A percentile compares a stretch with the other conserved stretches of the same genome.
Evolutionary conservation across 2,329 filamentous ascomycete species (phyloP).

Genomic region (Pestalotiopsis fici): DNA sequence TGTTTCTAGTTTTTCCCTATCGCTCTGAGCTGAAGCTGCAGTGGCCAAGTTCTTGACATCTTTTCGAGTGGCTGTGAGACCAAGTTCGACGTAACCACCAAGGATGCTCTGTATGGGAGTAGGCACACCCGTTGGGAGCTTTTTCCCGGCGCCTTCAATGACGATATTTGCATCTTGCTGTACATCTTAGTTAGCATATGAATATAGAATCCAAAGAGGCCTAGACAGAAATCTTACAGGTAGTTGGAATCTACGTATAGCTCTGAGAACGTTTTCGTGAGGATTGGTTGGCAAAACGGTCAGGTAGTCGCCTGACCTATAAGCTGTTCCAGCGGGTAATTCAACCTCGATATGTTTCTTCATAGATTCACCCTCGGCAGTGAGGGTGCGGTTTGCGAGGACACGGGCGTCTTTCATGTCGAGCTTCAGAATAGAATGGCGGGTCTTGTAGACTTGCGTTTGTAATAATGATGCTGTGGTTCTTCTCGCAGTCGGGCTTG

Average conservation of each 20-base stretch:
- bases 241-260: constrained; percentile 65
- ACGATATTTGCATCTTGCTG: constrained; percentile 66
- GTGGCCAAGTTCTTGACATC: constrained; percentile 34
- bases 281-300: constrained; percentile 74
- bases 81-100: constrained; percentile 71
- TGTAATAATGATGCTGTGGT: constrained; percentile 24
- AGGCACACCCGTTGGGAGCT: constrained; percentile 55
- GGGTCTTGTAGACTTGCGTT: not conserved
- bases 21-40: constrained; percentile 20
- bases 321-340: constrained; percentile 65
- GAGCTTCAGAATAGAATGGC: constrained; percentile 54
- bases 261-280: constrained; percentile 59
- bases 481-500: constrained; percentile 27
- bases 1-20: constrained; percentile 40
- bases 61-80: constrained; percentile 71
- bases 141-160: constrained; percentile 54
- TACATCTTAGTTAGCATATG: not conserved
- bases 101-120: constrained; percentile 66
- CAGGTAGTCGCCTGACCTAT: constrained; percentile 76
- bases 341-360: constrained; percentile 70
- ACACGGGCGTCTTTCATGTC: constrained; percentile 65
- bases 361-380: constrained; percentile 46
- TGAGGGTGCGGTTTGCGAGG: constrained; percentile 52
- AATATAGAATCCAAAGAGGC: not conserved
- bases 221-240: constrained; percentile 29